phyloP scores from a whole-genome alignment of 2,329 filamentous ascomycete species.

The Pseudopithomyces maydicus region DNA sequence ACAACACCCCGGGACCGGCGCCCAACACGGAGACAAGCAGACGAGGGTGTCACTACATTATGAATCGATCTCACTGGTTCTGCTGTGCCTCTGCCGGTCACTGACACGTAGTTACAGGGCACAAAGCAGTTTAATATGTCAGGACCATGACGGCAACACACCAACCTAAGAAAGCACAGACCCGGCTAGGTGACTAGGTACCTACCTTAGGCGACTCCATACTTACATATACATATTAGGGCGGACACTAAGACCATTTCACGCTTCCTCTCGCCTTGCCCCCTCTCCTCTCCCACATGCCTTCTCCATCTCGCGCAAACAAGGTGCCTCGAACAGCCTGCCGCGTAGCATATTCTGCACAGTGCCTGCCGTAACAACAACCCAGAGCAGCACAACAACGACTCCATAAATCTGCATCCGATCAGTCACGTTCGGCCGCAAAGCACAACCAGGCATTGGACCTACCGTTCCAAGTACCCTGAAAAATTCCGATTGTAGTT shows the following conservation, averaged over 20 bases:
- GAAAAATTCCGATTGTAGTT: conserved; percentile 62
- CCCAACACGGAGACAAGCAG: too few species aligned
- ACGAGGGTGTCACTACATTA: too few species aligned
- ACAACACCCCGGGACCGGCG: too few species aligned
- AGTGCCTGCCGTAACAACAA: conserved; percentile 57
- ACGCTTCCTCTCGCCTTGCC: conserved; percentile 14
- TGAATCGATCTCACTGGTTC: neutral
- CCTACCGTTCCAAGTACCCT: conserved; percentile 56
- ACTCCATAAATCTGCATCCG: conserved; percentile 50
- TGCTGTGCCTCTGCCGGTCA: neutral
- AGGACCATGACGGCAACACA: too few species aligned
- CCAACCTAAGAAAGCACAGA: too few species aligned
- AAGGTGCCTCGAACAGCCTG: conserved; percentile 60
- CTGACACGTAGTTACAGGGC: too few species aligned
- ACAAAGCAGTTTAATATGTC: too few species aligned
- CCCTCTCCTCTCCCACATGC: conserved; percentile 7
- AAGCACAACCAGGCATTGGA: neutral
- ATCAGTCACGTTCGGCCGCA: neutral
- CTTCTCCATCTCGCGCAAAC: conserved; percentile 46
- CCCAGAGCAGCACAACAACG: conserved; percentile 59
- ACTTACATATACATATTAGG: neutral
- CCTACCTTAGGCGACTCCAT: neutral
- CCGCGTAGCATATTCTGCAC: conserved; percentile 54
- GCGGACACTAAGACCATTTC: neutral
- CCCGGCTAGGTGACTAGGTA: too few species aligned